Conservation (phyloP, 306 rosid species). For the Pyrus bretschneideri region DNA sequence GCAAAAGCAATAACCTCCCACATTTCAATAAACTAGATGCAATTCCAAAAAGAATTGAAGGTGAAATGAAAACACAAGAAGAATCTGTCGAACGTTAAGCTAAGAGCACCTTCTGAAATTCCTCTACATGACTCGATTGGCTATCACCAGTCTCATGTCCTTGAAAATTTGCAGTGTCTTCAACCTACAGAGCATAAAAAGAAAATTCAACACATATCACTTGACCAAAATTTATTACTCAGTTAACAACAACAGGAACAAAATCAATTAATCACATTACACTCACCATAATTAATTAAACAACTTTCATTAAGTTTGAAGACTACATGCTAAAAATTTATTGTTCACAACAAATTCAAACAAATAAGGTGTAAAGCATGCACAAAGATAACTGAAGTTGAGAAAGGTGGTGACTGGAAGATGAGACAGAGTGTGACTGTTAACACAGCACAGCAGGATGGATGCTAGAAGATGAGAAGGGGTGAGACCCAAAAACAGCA, state of each 20-base stretch:
- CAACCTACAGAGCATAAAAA: slow-evolving; percentile 36
- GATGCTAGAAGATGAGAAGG: background rate
- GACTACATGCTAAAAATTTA: background rate
- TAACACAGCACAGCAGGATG: background rate
- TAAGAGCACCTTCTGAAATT: slow-evolving; percentile 25
- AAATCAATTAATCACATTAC: background rate
- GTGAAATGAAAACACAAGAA: background rate
- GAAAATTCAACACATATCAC: background rate
- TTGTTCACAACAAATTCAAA: background rate
- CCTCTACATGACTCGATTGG: slow-evolving; percentile 32
- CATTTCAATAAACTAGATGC: slow-evolving; percentile 3
- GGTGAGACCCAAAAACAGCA: background rate
- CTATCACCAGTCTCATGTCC: slow-evolving; percentile 43
- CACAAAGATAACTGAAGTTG: background rate
- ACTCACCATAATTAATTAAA: background rate
- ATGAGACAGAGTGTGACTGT: background rate
- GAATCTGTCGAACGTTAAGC: background rate
- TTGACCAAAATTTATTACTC: background rate
- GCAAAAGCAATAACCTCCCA: slow-evolving; percentile 26
- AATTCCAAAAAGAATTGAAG: background rate
- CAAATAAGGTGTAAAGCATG: background rate
- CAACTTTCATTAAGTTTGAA: background rate
- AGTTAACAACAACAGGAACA: background rate
- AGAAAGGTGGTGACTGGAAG: background rate
- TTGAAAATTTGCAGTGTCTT: slow-evolving; percentile 35